Conservation (phyloP, 768 basidiomycete species). For the Asterophora lycoperdoides region DNA sequence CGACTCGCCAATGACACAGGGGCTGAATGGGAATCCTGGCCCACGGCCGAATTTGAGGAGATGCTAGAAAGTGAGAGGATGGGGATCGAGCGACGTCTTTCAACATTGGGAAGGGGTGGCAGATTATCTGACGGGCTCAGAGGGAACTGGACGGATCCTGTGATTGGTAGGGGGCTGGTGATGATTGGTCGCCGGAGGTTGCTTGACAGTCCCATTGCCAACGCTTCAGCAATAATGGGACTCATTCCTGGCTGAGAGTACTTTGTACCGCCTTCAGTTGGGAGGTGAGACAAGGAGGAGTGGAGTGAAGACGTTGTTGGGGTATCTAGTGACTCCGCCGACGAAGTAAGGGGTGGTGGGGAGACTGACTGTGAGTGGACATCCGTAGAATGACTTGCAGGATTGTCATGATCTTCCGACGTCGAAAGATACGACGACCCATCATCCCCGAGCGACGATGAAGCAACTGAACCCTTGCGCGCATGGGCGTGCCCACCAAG, state of each 20-base stretch:
- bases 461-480: slow-evolving; percentile 12
- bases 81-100: slow-evolving; percentile 38
- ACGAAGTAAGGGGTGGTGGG: slow-evolving; percentile 52
- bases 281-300: slow-evolving; percentile 36
- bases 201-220: slow-evolving; percentile 17
- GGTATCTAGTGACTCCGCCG: slow-evolving; percentile 57
- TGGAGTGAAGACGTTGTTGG: slow-evolving; percentile 51
- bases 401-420: slow-evolving; percentile 24
- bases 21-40: slow-evolving; percentile 30
- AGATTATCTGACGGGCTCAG: slow-evolving; percentile 24
- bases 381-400: slow-evolving; percentile 9
- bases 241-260: slow-evolving; percentile 20
- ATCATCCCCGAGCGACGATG: slow-evolving; percentile 18
- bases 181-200: slow-evolving; percentile 24
- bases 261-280: slow-evolving; percentile 23
- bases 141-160: slow-evolving; percentile 45
- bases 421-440: slow-evolving; percentile 28
- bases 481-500: slow-evolving; percentile 1
- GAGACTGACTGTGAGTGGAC: slow-evolving; percentile 23
- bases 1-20: slow-evolving; percentile 28
- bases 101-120: slow-evolving; percentile 13
- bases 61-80: slow-evolving; percentile 36
- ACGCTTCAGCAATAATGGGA: slow-evolving; percentile 27
- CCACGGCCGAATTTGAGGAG: slow-evolving; percentile 21
- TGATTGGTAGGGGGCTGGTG: slow-evolving; percentile 28